Percentiles rank a stretch among this genome's conserved stretches.
Conservation (phyloP, 495 filamentous ascomycete species). For the Tricharina praecox region DNA sequence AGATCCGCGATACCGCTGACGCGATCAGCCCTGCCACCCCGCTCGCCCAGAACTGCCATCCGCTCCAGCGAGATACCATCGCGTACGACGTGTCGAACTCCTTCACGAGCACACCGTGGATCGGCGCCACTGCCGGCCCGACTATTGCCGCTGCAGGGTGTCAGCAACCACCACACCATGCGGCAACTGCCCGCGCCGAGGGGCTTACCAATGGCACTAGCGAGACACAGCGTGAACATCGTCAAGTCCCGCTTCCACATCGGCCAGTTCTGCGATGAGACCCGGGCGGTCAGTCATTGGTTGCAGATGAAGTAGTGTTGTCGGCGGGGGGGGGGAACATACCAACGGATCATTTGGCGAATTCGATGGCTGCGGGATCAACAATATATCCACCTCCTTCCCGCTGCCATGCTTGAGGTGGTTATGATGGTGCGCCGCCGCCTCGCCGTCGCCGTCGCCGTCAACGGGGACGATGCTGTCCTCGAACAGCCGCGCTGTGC, state of each 20-base stretch:
- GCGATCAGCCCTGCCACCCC: slow-evolving; percentile 41
- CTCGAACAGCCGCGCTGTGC: slow-evolving; percentile 31
- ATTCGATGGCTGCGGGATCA: slow-evolving; percentile 39
- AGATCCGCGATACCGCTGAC: slow-evolving; percentile 47
- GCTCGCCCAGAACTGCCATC: slow-evolving; percentile 36
- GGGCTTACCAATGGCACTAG: slow-evolving; percentile 32
- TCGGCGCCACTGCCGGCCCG: slow-evolving; percentile 28
- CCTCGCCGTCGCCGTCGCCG: slow-evolving; percentile 6
- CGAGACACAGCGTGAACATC: slow-evolving; percentile 37
- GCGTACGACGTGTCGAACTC: slow-evolving; percentile 31
- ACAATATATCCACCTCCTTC: slow-evolving; percentile 32
- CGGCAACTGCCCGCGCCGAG: background rate
- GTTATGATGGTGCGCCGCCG: slow-evolving; percentile 2
- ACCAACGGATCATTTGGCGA: slow-evolving; percentile 40
- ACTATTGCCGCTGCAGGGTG: slow-evolving; percentile 12
- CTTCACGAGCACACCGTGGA: slow-evolving; percentile 27
- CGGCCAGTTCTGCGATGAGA: slow-evolving; percentile 32
- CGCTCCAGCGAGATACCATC: slow-evolving; percentile 30
- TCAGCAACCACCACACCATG: background rate
- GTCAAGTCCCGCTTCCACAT: slow-evolving; percentile 39
- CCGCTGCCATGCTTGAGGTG: slow-evolving; percentile 36
- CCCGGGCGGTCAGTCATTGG: slow-evolving; percentile 12
- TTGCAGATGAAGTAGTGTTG: background rate
- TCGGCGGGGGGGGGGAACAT: slow-evolving; percentile 11
- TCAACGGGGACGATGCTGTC: slow-evolving; percentile 1